A percentile compares a stretch with the other conserved stretches of the same genome.
These are phyloP conservation scores for Volvox carteri DNA, from an alignment of 163 green algal species.

Conservation along the genomic window DNA sequence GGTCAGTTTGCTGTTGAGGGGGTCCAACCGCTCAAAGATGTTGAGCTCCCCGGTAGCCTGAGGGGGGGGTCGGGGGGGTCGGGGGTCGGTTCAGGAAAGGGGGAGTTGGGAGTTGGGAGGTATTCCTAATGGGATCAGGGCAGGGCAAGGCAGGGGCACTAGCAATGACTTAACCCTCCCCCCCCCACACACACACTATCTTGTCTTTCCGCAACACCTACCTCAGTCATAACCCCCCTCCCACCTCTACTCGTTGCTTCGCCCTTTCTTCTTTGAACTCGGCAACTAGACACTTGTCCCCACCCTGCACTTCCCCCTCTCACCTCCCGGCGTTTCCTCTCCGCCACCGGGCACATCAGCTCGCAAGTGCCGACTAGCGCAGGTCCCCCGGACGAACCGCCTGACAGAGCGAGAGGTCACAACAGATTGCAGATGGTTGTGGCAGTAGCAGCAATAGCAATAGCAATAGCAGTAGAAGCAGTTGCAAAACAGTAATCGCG, in stretches of 20 bases:
- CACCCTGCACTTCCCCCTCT: neutral
- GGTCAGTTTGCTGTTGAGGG: constrained; percentile 53
- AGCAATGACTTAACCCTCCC: neutral
- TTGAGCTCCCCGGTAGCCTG: constrained; percentile 55
- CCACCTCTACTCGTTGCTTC: neutral
- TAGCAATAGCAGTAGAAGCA: neutral
- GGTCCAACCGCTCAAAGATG: constrained; percentile 61
- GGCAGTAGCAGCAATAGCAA: neutral
- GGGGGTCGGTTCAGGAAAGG: neutral
- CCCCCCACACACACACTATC: neutral
- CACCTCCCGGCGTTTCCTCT: constrained; percentile 52
- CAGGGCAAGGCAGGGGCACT: neutral
- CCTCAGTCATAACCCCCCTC: neutral
- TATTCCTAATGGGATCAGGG: neutral
- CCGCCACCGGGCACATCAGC: constrained; percentile 57
- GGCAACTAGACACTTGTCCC: neutral
- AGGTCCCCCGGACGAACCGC: neutral
- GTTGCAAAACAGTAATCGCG: neutral
- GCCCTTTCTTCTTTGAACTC: neutral
- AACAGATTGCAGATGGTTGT: neutral
- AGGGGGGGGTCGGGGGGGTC: neutral
- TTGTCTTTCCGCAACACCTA: too few relatives aligned
- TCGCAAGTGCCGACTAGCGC: constrained; percentile 58
- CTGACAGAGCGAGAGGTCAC: neutral
- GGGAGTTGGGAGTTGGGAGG: neutral